phyloP scores from a whole-genome alignment of 2,329 filamentous ascomycete species.

The Ceratocystis colombiana region DNA sequence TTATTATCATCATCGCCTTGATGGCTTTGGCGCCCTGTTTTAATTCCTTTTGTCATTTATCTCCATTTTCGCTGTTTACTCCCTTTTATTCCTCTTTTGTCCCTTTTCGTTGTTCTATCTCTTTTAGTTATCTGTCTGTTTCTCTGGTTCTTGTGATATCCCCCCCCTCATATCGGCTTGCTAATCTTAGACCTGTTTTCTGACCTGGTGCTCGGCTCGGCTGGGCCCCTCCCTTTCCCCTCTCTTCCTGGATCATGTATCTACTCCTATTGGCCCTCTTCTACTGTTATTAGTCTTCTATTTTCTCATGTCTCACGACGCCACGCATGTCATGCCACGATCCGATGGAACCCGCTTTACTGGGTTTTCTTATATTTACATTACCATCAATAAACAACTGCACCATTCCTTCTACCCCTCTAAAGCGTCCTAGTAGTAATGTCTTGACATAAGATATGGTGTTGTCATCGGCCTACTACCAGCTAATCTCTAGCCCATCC shows the following conservation, averaged over 20 bases:
- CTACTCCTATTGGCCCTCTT: background rate
- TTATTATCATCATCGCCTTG: background rate
- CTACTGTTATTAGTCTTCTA: background rate
- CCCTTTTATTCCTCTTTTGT: too few species aligned
- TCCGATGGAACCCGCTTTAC: background rate
- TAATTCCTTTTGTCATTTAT: background rate
- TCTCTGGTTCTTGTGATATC: constrained; percentile 2
- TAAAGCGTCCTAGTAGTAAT: background rate
- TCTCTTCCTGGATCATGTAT: background rate
- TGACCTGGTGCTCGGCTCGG: background rate
- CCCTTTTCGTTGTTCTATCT: too few species aligned
- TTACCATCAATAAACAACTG: background rate
- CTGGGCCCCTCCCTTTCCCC: background rate
- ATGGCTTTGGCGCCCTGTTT: constrained; percentile 5
- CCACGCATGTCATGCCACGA: background rate
- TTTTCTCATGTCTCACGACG: constrained; percentile 13
- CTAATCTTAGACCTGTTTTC: background rate
- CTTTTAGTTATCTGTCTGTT: background rate
- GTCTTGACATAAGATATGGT: background rate
- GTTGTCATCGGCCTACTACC: background rate
- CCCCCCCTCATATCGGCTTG: background rate
- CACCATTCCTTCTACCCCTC: background rate
- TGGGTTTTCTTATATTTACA: background rate
- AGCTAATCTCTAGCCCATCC: background rate
- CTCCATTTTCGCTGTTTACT: too few species aligned